Base-by-base conservation (phyloP, 2,329 filamentous ascomycete species). In the Zarea fungicola region DNA sequence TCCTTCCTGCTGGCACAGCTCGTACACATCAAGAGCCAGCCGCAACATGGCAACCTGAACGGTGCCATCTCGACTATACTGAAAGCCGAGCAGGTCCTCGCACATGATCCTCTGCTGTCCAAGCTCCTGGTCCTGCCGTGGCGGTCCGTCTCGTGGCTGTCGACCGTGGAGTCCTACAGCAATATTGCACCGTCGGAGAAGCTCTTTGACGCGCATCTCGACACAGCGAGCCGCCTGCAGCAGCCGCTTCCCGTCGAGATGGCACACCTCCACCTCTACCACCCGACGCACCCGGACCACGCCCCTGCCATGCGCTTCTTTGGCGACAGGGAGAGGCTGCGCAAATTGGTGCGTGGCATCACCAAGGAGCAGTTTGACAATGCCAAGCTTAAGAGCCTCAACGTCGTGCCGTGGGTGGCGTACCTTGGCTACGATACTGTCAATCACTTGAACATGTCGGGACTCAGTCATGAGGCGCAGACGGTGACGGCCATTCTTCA, bases 251-350 rank as follows among this genome's bases (percentile, higher is more conserved):
- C 59, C 7, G 59, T 80, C 7, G 73, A 78, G 42, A 65, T 68
- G 26, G 78, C 78, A 0, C 79, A 82, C 54, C 65, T 83, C 4
- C 68, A 74, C 23, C 66, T 83, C 2, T 68, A 77, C 49, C 78
- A 82, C 56, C 79, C 79, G 0, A 73, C 72, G 0, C 65, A 66
- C 3, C 78, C 79, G 0, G 68, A 70, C 22, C 67, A 73, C 19
- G 60, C 64, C 2, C 67, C 68, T 1, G 79, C 79, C 0, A 56
- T 81, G 10, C 57, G 67, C 2, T 72, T 75, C 46, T 69, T 81
- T 51, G 54, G 58, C 37, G 58, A 69, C 42, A 63, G 57, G 49
- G 49, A 62, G 26, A 59, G 54, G 25, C 48, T 69, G 26, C 58
- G 62, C 42, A 56, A 53, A 16, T 29, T 67, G 21, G 58, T 65